Conservation (phyloP, 495 filamentous ascomycete genomes). For the Neurospora sp. region DNA sequence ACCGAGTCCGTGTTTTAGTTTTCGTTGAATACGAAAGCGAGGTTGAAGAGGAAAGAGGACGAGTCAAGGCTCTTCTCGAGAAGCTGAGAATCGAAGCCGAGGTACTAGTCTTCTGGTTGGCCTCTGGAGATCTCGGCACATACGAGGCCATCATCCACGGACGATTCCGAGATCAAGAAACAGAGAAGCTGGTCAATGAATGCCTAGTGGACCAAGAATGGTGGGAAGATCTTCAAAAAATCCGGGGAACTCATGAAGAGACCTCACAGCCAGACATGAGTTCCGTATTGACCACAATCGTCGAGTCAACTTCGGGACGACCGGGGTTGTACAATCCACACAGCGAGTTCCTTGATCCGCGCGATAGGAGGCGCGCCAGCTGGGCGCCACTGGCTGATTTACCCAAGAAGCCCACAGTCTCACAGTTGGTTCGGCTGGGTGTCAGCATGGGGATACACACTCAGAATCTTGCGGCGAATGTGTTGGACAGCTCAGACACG, state of each 20-base stretch:
- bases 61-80: constrained; percentile 65
- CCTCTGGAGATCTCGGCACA: constrained; percentile 57
- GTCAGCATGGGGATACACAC: constrained; percentile 66
- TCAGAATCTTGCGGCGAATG: constrained; percentile 55
- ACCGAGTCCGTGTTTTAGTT: constrained; percentile 64
- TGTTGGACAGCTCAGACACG: constrained; percentile 41
- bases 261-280: constrained; percentile 24
- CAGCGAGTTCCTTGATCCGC: constrained; percentile 9
- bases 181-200: constrained; percentile 43
- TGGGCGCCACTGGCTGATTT: constrained; percentile 26
- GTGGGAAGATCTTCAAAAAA: constrained; percentile 67
- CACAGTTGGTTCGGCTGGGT: constrained; percentile 51
- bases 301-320: constrained; percentile 26
- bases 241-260: constrained; percentile 47
- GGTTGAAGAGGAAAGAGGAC: constrained; percentile 63
- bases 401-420: constrained; percentile 52
- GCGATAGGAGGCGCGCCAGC: constrained; percentile 25
- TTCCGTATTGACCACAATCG: constrained; percentile 18
- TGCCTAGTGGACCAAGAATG: constrained; percentile 61
- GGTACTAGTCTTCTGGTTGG: constrained; percentile 73
- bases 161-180: constrained; percentile 30
- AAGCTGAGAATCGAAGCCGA: constrained; percentile 75
- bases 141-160: constrained; percentile 78
- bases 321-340: constrained; percentile 21
- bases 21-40: constrained; percentile 88